Evolutionary conservation across 169 alveolate genomes (phyloP).

Genomic region (Perkinsus olseni): DNA sequence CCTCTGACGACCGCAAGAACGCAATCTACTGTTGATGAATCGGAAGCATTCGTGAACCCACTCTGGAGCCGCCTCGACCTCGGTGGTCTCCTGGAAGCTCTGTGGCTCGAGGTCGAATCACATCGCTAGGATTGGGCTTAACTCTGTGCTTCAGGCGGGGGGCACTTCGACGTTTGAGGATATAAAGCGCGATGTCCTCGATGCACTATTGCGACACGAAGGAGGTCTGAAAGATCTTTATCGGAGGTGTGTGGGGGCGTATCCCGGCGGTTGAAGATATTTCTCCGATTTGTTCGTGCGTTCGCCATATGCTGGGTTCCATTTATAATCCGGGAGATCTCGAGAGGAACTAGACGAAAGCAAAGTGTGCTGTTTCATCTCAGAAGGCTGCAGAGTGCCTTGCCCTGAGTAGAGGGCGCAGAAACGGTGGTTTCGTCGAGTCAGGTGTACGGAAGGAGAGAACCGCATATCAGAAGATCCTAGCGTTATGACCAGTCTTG

Average conservation of each 20-base stretch:
- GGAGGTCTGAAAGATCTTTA: not conserved
- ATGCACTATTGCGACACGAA: not conserved
- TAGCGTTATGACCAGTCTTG: too few relatives aligned
- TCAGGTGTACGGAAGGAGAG: not conserved
- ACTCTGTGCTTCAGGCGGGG: not conserved
- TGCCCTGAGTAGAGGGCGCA: not conserved
- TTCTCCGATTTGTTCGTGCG: too few relatives aligned
- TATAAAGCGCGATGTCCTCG: not conserved
- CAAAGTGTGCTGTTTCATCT: too few relatives aligned
- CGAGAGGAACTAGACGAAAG: too few relatives aligned
- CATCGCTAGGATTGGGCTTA: not conserved
- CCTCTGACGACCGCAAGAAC: too few relatives aligned
- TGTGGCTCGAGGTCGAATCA: not conserved
- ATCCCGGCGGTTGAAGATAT: too few relatives aligned
- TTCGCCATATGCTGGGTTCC: too few relatives aligned
- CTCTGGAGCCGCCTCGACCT: not conserved
- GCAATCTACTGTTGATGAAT: not conserved
- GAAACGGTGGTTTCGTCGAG: not conserved
- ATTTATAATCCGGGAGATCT: too few relatives aligned
- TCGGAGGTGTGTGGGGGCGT: not conserved
- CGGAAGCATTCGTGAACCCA: not conserved
- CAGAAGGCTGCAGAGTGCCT: not conserved
- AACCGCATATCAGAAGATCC: too few relatives aligned
- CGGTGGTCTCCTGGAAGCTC: not conserved
- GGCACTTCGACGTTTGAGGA: not conserved